phyloP scores from a whole-genome alignment of 495 filamentous ascomycete species.

The Penicillium longicatenatum region DNA sequence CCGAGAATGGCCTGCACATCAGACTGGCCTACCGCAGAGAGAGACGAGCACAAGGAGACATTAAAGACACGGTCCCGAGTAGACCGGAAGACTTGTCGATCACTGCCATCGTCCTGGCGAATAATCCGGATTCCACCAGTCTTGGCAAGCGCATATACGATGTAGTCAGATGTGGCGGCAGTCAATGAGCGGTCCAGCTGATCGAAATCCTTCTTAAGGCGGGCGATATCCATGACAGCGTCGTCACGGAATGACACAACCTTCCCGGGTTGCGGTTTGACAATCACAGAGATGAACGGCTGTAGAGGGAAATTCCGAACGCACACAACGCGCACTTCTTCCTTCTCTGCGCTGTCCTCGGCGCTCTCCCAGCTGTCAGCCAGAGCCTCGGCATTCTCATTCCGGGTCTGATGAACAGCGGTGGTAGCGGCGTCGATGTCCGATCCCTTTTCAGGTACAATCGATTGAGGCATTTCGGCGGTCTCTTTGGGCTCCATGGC shows the following conservation, averaged over 20 bases:
- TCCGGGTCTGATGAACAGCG: neutral
- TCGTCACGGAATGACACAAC: conserved; percentile 65
- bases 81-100: conserved; percentile 84
- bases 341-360: conserved; percentile 73
- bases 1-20: conserved; percentile 79
- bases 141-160: conserved; percentile 90
- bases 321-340: conserved; percentile 62
- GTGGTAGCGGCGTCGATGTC: conserved; percentile 35
- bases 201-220: conserved; percentile 95
- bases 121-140: conserved; percentile 89
- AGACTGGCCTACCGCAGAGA: conserved; percentile 43
- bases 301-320: conserved; percentile 96
- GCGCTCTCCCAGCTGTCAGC: conserved; percentile 78
- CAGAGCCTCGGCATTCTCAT: conserved; percentile 43
- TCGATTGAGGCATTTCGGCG: conserved; percentile 18
- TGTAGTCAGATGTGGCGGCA: conserved; percentile 86
- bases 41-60: conserved; percentile 73
- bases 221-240: conserved; percentile 81
- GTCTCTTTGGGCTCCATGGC: conserved; percentile 30
- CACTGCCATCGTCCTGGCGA: conserved; percentile 86
- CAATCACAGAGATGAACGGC: conserved; percentile 82
- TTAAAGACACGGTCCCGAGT: conserved; percentile 91
- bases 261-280: conserved; percentile 40
- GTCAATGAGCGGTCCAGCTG: conserved; percentile 93
- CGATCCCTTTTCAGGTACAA: conserved; percentile 47